A percentile compares a stretch with the other conserved stretches of the same genome.
These are phyloP conservation scores for Pedinophyceae sp. DNA, from an alignment of 139 green algal genomes.

Conservation along the genomic window DNA sequence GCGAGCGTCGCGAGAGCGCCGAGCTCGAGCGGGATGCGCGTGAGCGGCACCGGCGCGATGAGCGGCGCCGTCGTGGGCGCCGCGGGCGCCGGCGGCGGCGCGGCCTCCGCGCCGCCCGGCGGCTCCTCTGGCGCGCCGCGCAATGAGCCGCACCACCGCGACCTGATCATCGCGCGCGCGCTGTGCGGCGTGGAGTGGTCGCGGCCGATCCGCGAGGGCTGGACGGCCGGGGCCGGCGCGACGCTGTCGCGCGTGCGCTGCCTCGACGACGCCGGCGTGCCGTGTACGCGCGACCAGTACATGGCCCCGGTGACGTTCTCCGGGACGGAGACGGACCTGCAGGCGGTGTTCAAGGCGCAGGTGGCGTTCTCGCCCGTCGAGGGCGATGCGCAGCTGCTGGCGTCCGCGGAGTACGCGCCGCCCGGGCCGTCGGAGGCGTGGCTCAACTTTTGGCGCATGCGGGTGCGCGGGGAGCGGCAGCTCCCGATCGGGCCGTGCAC, in stretches of 20 bases:
- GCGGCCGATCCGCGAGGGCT: conserved; percentile 42
- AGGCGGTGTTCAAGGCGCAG: not conserved
- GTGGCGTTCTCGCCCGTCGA: not conserved
- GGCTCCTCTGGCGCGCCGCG: too few species aligned
- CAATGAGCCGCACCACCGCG: not conserved
- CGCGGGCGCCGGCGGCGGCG: too few species aligned
- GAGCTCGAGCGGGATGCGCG: too few species aligned
- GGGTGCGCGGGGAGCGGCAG: conserved; percentile 35
- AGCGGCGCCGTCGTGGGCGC: too few species aligned
- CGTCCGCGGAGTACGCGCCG: conserved; percentile 54
- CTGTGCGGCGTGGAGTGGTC: conserved; percentile 58
- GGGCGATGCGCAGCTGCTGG: conserved; percentile 32
- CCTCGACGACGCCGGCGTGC: conserved; percentile 44
- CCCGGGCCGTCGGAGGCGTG: conserved; percentile 31
- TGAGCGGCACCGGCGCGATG: too few species aligned
- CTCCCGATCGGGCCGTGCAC: conserved; percentile 29
- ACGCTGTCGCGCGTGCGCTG: conserved; percentile 49
- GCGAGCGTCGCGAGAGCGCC: too few species aligned
- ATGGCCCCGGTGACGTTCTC: conserved; percentile 66
- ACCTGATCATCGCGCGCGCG: conserved; percentile 37
- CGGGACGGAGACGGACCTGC: conserved; percentile 25
- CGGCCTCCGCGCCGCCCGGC: too few species aligned
- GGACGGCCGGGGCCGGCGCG: conserved; percentile 39
- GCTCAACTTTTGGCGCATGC: conserved; percentile 65
- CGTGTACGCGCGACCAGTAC: conserved; percentile 62